phyloP scores from a whole-genome alignment of 1,284 basidiomycete species.

The Inonotus hispidus region DNA sequence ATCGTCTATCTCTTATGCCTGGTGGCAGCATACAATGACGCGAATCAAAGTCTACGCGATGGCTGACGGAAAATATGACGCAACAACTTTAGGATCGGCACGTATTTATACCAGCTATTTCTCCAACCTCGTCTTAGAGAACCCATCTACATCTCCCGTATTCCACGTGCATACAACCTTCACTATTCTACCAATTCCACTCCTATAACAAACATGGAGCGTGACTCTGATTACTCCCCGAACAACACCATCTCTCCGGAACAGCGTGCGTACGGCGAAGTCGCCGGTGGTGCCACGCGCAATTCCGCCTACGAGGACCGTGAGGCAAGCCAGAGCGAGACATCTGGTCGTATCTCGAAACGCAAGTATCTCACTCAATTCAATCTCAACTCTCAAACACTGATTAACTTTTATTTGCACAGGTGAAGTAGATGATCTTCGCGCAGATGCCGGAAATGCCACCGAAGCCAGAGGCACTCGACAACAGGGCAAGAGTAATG shows the following conservation, averaged over 20 bases:
- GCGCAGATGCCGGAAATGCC: neutral
- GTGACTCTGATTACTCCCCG: neutral
- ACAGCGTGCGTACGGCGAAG: neutral
- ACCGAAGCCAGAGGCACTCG: conserved; percentile 4
- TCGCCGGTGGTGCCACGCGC: neutral
- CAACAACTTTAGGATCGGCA: neutral
- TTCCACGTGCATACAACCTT: neutral
- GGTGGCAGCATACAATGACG: neutral
- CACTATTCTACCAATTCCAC: neutral
- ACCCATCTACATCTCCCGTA: neutral
- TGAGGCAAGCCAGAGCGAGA: conserved; percentile 11
- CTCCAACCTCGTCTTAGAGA: neutral
- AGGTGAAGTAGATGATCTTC: conserved; percentile 11
- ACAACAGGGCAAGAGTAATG: neutral
- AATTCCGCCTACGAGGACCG: conserved; percentile 2
- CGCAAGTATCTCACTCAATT: neutral
- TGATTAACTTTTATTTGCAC: neutral
- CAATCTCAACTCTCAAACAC: neutral
- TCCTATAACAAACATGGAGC: neutral
- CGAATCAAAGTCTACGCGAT: neutral
- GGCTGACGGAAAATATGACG: neutral
- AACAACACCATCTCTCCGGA: neutral
- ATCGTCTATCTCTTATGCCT: neutral
- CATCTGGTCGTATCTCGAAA: conserved; percentile 2
- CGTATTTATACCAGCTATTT: neutral